A percentile compares a stretch with the other conserved stretches of the same genome.
phyloP scores from a whole-genome alignment of 495 filamentous ascomycete genomes.

The Annulohypoxylon nitens region DNA sequence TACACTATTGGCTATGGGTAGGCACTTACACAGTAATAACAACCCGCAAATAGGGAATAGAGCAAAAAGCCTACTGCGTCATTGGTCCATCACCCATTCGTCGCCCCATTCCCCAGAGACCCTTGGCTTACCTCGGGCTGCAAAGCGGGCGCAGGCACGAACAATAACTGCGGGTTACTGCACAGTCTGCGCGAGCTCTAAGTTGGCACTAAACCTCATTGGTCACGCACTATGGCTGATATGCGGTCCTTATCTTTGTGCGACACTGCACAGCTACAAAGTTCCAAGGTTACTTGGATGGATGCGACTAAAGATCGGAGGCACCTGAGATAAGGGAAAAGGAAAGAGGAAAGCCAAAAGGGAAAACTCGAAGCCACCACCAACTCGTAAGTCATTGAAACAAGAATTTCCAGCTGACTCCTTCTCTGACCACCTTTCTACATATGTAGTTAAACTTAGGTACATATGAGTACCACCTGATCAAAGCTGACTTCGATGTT shows the following conservation, averaged over 20 bases:
- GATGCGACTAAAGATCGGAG: conserved; percentile 40
- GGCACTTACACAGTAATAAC: not conserved
- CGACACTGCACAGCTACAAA: conserved; percentile 32
- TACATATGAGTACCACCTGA: conserved; percentile 22
- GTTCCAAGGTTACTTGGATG: conserved; percentile 24
- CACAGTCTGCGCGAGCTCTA: not conserved
- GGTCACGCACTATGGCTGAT: conserved; percentile 1
- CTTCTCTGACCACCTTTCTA: conserved; percentile 4
- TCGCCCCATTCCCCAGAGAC: conserved; percentile 10
- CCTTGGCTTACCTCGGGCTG: conserved; percentile 19
- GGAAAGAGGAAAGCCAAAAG: conserved; percentile 32
- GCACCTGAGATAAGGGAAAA: conserved; percentile 41
- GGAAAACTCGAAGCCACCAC: conserved; percentile 33
- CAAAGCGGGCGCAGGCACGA: conserved; percentile 31
- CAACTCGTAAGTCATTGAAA: conserved; percentile 19
- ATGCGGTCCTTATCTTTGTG: conserved; percentile 46
- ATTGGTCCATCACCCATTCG: not conserved
- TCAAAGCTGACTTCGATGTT: conserved; percentile 7
- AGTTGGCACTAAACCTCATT: conserved; percentile 41
- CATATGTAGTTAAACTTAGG: not conserved
- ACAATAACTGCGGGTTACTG: conserved; percentile 5
- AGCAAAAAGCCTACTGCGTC: conserved; percentile 13
- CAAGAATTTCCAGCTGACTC: conserved; percentile 5
- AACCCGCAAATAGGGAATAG: not conserved
- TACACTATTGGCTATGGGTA: not conserved